Percentiles rank a stretch among this genome's conserved stretches.
Evolutionary conservation across 2,329 filamentous ascomycete species (phyloP).

Genomic region (Diplocarpon mali): DNA sequence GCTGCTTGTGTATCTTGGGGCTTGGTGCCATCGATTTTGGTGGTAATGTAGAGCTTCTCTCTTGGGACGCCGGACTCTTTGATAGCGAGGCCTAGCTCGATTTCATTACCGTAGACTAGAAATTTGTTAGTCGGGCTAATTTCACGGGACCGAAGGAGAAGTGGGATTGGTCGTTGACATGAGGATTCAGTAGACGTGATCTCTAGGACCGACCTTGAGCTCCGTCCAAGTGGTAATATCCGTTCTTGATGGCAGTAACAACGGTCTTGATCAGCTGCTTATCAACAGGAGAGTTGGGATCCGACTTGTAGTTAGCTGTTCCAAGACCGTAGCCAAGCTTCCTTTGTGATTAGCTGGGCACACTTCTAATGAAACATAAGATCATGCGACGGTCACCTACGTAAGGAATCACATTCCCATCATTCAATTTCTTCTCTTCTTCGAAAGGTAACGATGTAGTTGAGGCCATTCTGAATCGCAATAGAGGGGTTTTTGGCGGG

Average conservation of each 20-base stretch:
- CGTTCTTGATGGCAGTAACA: slow-evolving; percentile 55
- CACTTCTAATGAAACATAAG: no score
- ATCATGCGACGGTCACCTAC: slow-evolving; percentile 29
- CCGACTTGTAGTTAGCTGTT: slow-evolving; percentile 50
- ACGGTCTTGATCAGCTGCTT: slow-evolving; percentile 39
- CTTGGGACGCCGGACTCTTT: slow-evolving; percentile 53
- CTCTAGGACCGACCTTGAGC: slow-evolving; percentile 47
- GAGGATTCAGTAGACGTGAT: neutral
- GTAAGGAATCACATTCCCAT: slow-evolving; percentile 63
- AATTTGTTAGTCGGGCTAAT: neutral
- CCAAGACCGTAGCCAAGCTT: slow-evolving; percentile 64
- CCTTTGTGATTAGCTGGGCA: neutral
- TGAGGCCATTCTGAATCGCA: neutral
- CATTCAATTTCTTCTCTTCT: slow-evolving; percentile 52
- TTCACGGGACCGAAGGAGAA: neutral
- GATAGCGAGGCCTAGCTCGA: slow-evolving; percentile 62
- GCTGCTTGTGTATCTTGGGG: slow-evolving; percentile 32
- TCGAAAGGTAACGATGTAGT: neutral
- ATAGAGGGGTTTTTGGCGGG: slow-evolving; percentile 3
- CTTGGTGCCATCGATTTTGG: slow-evolving; percentile 38
- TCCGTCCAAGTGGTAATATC: slow-evolving; percentile 63
- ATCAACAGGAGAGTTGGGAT: slow-evolving; percentile 35
- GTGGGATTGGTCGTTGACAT: neutral
- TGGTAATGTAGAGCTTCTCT: slow-evolving; percentile 57
- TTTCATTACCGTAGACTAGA: slow-evolving; percentile 52